A percentile compares a stretch with the other conserved stretches of the same genome.
These are phyloP conservation scores for Schoenoplectus triqueter DNA, from an alignment of 202 grass and related monocot species.

Conservation along the genomic window DNA sequence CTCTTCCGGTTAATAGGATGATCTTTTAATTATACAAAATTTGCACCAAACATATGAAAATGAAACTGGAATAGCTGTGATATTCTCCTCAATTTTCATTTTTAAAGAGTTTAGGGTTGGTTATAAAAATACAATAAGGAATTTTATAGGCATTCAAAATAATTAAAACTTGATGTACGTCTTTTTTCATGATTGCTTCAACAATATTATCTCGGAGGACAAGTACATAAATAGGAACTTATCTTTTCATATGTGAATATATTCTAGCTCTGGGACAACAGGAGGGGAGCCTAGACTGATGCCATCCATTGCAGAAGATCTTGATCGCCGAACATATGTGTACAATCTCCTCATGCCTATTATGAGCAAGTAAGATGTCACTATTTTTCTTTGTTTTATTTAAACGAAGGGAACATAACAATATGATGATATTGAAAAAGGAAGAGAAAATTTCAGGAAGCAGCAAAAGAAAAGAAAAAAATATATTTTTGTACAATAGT, in stretches of 20 bases:
- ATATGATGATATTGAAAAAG: background rate
- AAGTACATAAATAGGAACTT: conserved; percentile 14
- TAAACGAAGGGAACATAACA: background rate
- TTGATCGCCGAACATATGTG: conserved; percentile 68
- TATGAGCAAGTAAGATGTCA: conserved; percentile 71
- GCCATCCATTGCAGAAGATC: conserved; percentile 87
- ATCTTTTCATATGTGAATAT: background rate
- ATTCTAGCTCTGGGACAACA: conserved; percentile 74
- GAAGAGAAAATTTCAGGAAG: background rate
- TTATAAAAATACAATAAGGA: background rate
- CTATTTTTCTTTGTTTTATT: background rate
- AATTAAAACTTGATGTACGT: background rate
- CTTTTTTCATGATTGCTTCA: background rate
- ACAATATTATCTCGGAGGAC: background rate
- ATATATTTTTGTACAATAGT: background rate
- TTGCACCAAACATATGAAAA: conserved; percentile 14
- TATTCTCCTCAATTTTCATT: conserved; percentile 1
- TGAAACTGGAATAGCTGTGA: background rate
- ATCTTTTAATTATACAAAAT: background rate
- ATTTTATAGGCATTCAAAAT: background rate
- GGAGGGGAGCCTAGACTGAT: conserved; percentile 85
- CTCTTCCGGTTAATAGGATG: background rate
- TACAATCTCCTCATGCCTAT: conserved; percentile 92
- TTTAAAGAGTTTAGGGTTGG: background rate
- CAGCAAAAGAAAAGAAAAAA: background rate